Evolutionary conservation across 768 basidiomycete species (phyloP), one percentile per base, ranked within the genome.

Genomic region (Agaricus subrufescens): DNA sequence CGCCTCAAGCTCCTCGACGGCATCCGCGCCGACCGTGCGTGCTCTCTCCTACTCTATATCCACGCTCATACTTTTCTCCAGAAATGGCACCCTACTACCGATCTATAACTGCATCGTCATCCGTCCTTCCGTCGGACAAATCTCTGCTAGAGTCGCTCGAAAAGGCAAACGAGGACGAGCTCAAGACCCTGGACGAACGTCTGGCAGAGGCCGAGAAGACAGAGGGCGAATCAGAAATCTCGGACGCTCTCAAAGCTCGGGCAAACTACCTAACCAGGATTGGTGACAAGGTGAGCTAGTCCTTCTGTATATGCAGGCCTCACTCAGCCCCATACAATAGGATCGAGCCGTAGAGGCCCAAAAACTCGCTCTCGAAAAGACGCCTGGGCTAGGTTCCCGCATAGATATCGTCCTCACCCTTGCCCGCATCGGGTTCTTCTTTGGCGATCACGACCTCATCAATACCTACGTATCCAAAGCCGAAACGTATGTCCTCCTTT

Each of bases 321-420:
- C 39, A 27, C 29, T 34, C 2, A 19, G 4, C 54, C 38, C 19
- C 23, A 23, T 57, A 19, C 7, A 15, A 15, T 44, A 96, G 92
- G 92, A 94, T 43, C 75, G 77, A n/a, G 85, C 94, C 1, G 67
- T 94, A 14, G 82, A 80, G 44, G 94, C 95, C 0, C 86, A 94
- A 65, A 85, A 86, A 55, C 76, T 87, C 1, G 95, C 96, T 0
- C 71, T 97, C 14, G 86, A 89, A 71, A 97, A 97, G 73, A 95
- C 91, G 0, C 89, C 95, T 2, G 95, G 94, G 0, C 76, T 97
- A 5, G 96, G 96, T 9, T 89, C 92, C 9, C 78, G 92, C 58
- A 99, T 98, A 68, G 96, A 98, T 69, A 87, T 97, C 58, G 86
- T 89, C 0, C 81, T 99, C 34, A 86, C 92, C 1, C 85, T 95